These are phyloP conservation scores for Handroanthus guayacan DNA, from an alignment of 257 asterid genomes.

Conservation along the genomic window DNA sequence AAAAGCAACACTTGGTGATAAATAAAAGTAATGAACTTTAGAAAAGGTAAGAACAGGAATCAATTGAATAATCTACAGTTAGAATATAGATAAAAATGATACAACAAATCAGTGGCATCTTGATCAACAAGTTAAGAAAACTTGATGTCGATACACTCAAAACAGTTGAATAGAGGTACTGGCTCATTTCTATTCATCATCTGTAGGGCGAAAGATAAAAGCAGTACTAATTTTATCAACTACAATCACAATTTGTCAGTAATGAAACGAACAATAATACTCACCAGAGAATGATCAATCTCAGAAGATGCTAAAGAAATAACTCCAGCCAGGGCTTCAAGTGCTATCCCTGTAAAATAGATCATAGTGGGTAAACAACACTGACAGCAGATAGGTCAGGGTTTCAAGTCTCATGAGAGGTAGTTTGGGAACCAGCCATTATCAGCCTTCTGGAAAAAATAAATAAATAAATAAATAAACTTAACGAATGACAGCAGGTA, in stretches of 20 bases:
- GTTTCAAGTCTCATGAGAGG: too few species aligned
- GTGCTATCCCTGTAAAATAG: constrained; percentile 74
- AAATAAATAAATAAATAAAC: too few species aligned
- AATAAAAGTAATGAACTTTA: constrained; percentile 19
- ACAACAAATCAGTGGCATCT: background rate
- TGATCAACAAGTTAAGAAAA: background rate
- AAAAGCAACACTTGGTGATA: constrained; percentile 10
- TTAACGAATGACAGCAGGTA: constrained; percentile 13
- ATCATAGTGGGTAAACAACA: constrained; percentile 22
- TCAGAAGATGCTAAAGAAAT: constrained; percentile 79
- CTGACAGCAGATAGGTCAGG: too few species aligned
- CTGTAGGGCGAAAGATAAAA: constrained; percentile 8
- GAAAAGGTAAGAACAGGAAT: constrained; percentile 19
- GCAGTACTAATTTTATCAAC: background rate
- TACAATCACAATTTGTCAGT: background rate
- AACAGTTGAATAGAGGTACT: constrained; percentile 9
- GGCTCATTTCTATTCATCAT: background rate
- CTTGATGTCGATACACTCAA: constrained; percentile 3
- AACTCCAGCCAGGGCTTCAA: constrained; percentile 89
- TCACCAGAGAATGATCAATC: constrained; percentile 79
- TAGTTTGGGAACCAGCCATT: too few species aligned
- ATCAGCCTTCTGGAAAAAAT: too few species aligned
- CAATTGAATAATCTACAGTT: constrained; percentile 21
- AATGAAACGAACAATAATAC: constrained; percentile 35
- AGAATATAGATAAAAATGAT: constrained; percentile 24